A percentile compares a stretch with the other conserved stretches of the same genome.
Evolutionary conservation across 805 yeast species (phyloP).

Genomic region (Candida cerambycidarum): DNA sequence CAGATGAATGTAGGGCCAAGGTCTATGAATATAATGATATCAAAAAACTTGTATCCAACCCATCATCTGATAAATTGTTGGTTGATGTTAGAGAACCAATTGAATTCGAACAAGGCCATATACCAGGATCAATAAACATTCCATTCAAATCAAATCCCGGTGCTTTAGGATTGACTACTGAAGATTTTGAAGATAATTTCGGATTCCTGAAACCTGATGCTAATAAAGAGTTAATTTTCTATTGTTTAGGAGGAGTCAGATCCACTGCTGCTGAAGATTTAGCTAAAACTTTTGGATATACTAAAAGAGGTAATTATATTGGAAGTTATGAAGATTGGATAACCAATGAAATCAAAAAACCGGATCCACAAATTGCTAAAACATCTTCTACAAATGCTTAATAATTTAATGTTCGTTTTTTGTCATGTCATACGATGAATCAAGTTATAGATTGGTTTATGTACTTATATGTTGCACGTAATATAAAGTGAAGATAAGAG

Average conservation of each 20-base stretch:
- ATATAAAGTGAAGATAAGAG: neutral
- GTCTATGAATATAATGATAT: constrained; percentile 54
- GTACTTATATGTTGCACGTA: constrained; percentile 2
- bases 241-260: constrained; percentile 92
- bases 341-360: constrained; percentile 28
- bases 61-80: constrained; percentile 50
- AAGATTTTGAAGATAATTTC: constrained; percentile 77
- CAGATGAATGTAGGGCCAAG: constrained; percentile 44
- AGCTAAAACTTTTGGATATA: constrained; percentile 87
- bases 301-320: constrained; percentile 76
- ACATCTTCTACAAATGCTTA: neutral
- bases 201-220: constrained; percentile 77
- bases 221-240: constrained; percentile 76
- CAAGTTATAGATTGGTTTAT: constrained; percentile 7
- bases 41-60: constrained; percentile 41
- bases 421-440: constrained; percentile 6
- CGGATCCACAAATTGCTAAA: constrained; percentile 5
- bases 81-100: constrained; percentile 93
- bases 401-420: constrained; percentile 1
- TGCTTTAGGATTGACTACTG: constrained; percentile 75
- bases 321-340: constrained; percentile 92
- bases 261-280: constrained; percentile 87
- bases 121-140: constrained; percentile 82
- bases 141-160: constrained; percentile 93
- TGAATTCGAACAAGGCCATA: constrained; percentile 70